Conservation (phyloP, 2,329 filamentous ascomycete species). For the Exophiala xenobiotica region DNA sequence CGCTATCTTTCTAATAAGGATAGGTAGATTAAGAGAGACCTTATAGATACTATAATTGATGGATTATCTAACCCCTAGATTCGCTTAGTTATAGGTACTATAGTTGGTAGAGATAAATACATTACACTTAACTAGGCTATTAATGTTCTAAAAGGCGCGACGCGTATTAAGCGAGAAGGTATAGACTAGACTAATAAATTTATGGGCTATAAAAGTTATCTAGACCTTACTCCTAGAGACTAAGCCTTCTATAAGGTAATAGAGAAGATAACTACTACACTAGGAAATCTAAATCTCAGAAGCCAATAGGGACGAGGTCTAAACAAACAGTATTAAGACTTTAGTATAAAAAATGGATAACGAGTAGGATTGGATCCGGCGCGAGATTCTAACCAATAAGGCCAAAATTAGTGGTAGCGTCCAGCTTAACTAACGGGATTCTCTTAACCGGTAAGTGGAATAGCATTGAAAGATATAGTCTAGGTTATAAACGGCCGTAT, state of each 20-base stretch:
- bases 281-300: no score
- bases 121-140: background rate
- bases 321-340: background rate
- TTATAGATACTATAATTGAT: background rate
- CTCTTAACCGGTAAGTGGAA: no score
- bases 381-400: background rate
- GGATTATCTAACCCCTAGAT: background rate
- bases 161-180: background rate
- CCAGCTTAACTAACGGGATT: no score
- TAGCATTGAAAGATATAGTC: no score
- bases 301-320: no score
- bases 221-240: no score
- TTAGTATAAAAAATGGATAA: background rate
- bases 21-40: background rate
- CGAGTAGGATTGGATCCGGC: background rate
- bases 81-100: background rate
- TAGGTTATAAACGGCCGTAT: no score
- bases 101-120: background rate
- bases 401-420: background rate
- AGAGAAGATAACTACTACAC: no score
- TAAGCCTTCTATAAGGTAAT: no score
- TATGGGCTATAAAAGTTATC: background rate
- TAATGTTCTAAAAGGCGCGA: background rate
- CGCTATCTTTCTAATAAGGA: background rate
- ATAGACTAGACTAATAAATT: background rate